Base-by-base conservation (phyloP, 257 asterid species). In the Paraleonurus japonicus region DNA sequence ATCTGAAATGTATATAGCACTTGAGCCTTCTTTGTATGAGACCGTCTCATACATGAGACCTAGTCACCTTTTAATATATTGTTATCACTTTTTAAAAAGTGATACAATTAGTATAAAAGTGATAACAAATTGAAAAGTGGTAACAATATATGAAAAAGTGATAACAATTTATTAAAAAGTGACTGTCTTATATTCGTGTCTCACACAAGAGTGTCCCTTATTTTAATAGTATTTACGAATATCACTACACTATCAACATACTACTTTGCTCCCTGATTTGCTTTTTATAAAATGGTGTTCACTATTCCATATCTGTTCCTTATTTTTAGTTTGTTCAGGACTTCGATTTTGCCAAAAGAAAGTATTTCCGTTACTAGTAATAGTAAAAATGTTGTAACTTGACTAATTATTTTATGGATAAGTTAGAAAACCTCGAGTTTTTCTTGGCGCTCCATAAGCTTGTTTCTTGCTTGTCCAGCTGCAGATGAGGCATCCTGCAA, bases 381-480 rank as follows among this genome's bases (percentile, higher is more conserved):
- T 20, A 53, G 5, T 19, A 53, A 53, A 53, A 22, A 53, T 2
- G 7, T 1, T 6, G 20, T 51, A 57, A 17, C 57, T 26, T 63
- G 33, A 20, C 19, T 43, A 37, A 47, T 69, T 74, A 4, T 30
- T 64, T 5, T 53, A 73, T 39, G 66, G 67, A 37, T 24, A 61
- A 70, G 75, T 64, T 63, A 33, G 72, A 60, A 66, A 43, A 92
- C 98, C 98, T 92, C 95, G 43, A 92, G 96, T 78, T 90, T 92
- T 74, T 90, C 90, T 81, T 87, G 95, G 75, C 98, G 98, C 78
- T 92, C 95, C 65, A 90, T 58, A 78, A 92, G 92, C 85, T 90
- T 92, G 76, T 85, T 74, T 85, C 85, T 92, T 76, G 96, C 96
- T 87, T 88, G 75, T 70, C 91, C 96, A 67, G 98, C 98, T 5